Evolutionary conservation across 176 grass and related monocot genomes (phyloP), one percentile per base, ranked within the genome.

Genomic region (Thalia dealbata): DNA sequence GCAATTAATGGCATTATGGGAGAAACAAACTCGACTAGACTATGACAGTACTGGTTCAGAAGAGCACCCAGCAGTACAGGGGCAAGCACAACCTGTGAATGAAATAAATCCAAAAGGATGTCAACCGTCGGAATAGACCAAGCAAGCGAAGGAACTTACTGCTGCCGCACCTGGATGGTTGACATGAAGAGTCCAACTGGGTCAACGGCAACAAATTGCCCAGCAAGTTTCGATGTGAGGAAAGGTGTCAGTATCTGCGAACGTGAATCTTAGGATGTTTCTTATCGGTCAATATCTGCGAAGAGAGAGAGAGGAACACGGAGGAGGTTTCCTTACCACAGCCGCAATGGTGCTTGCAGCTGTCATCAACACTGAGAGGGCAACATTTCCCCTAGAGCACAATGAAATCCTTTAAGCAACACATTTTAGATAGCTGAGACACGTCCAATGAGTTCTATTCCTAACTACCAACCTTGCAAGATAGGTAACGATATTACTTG

Each of bases 401-500:
- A 84, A 80, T 19, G 3, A 72, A 72, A 72, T 50, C 6, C 7
- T 25, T 28, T 72, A 8, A 16, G 10, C 1, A 52, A 54, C n/a
- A 3, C 29, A 15, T 27, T 27, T 28, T 52, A 9, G 15, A 52
- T 23, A 2, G 27, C 3, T 30, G 45, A 52, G 50, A 52, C 13
- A 72, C 30, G 70, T 29, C 19, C 13, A 5, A 68, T 67, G 65
- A 18, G 70, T 72, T 28, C 13, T 27, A 28, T 50, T 68, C 35
- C 19, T 3, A 16, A 6, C n/a, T 22, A 72, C 9, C 25, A 87
- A 96, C 89, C 86, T 87, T 74, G 92, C 86, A 77, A 96, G 83
- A 84, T 96, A 96, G 63, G 92, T 96, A 70, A 91, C 89, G 58
- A 96, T 89, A 75, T 96, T 96, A 72, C 92, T 96, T 22, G 92